phyloP scores from a whole-genome alignment of 495 filamentous ascomycete species.

The Eremomyces bilateralis region DNA sequence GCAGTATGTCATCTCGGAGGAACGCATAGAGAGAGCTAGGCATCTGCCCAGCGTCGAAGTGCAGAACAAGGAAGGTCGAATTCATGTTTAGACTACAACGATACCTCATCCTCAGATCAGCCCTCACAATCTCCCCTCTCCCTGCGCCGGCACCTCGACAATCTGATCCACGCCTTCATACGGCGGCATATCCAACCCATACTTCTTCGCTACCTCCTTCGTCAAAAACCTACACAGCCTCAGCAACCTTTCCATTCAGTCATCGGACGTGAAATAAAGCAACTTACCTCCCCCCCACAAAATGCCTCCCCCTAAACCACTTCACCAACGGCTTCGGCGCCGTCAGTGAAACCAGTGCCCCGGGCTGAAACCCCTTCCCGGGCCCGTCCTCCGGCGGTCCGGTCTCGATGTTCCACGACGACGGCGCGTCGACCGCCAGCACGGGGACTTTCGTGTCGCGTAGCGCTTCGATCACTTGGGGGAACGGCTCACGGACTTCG shows the following conservation, averaged over 20 bases:
- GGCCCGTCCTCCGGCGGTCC: conserved; percentile 64
- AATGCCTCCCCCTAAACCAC: conserved; percentile 67
- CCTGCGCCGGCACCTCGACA: conserved; percentile 44
- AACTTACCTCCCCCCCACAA: conserved; percentile 53
- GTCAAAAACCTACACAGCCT: conserved; percentile 44
- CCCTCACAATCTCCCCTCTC: too few relatives aligned
- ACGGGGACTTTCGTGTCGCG: conserved; percentile 52
- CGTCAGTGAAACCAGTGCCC: conserved; percentile 65
- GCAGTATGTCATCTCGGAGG: conserved; percentile 15
- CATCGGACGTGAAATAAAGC: conserved; percentile 6
- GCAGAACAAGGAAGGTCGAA: conserved; percentile 6
- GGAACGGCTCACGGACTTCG: conserved; percentile 76
- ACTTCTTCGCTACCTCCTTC: conserved; percentile 61
- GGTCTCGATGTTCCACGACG: conserved; percentile 75
- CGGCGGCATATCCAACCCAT: conserved; percentile 57
- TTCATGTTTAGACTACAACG: too few relatives aligned
- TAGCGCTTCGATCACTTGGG: conserved; percentile 53
- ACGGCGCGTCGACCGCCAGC: conserved; percentile 76
- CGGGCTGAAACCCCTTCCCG: conserved; percentile 58
- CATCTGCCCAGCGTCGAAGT: conserved; percentile 10
- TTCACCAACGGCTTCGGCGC: conserved; percentile 86
- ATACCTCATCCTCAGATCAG: too few relatives aligned
- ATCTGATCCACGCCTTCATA: conserved; percentile 85
- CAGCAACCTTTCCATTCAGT: not conserved
- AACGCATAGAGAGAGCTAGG: conserved; percentile 15